Base-by-base conservation (phyloP, 2,329 filamentous ascomycete genomes). In the Triangularia verruculosa region DNA sequence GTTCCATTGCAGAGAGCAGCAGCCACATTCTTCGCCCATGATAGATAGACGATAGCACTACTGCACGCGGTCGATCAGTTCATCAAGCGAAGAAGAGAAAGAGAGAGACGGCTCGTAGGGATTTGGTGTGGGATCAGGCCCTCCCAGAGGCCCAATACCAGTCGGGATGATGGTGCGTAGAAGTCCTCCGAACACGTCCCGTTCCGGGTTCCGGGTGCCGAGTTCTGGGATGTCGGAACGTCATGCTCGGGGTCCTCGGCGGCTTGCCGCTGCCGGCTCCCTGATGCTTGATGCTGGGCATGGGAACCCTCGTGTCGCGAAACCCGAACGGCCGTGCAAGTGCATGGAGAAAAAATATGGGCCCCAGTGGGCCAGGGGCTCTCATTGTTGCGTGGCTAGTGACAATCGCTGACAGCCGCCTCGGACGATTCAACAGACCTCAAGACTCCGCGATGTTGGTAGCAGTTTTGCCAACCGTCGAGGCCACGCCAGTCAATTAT, bases 391-490 rank as follows among this genome's bases (percentile, higher is more conserved):
- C 62, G 58, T 55, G 53, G 52, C 61, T 59, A 61, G 66, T 70
- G 61, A 70, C 68, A 32, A 47, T 62, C 57, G 64, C 39, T 47
- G 39, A 47, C 39, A 47, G 20, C 20, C 39, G 39, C 39, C 39
- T 47, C 39, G 39, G 39, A 47, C 62, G 43, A 28, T 47, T 58
- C 32, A 66, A 47, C 70, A 87, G 84, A 85, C 84, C 79, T 85
- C 84, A 75, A 82, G 82, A 74, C 80, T 80, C 76, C 82, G 79
- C 77, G 80, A 86, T 79, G 78, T 80, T 75, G 81, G 83, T 74
- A 79, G 78, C 73, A 85, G 79, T 75, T 85, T 86, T 76, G 77
- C 82, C 70, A 83, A 76, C 74, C 83, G 83, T 75, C 84, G 84
- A 72, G 84, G 84, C 69, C 84, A 86, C 75, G 77, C 76, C 65